phyloP scores from a whole-genome alignment of 202 grass and related monocot genomes.

The Cymbopogon flexuosus region DNA sequence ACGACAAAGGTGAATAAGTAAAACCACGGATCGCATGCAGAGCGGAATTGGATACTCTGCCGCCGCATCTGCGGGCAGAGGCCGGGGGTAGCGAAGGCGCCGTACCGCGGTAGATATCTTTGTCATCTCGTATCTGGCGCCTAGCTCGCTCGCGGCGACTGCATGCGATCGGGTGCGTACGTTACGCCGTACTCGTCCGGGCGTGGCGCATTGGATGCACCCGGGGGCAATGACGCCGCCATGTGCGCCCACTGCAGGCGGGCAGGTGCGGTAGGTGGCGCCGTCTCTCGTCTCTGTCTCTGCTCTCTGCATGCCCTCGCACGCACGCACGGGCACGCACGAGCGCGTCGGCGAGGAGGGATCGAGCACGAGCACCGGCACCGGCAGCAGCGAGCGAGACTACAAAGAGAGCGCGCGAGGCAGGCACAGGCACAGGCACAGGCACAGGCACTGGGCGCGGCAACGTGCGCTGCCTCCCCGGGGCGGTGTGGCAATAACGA shows the following conservation, averaged over 20 bases:
- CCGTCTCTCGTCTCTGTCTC: no score
- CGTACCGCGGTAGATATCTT: slow-evolving; percentile 34
- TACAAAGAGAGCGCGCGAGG: no score
- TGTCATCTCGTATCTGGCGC: slow-evolving; percentile 8
- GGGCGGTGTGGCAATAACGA: no score
- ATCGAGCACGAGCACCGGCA: not conserved
- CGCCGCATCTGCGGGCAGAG: not conserved
- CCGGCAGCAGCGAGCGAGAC: no score
- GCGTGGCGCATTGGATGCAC: not conserved
- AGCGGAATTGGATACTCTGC: not conserved
- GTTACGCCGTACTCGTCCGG: no score
- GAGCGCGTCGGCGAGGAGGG: no score
- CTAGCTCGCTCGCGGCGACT: not conserved
- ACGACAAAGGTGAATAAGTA: no score
- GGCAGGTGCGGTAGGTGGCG: slow-evolving; percentile 3
- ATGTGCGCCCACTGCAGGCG: not conserved
- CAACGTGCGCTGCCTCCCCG: slow-evolving; percentile 45
- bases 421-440: not conserved
- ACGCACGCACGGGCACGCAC: not conserved
- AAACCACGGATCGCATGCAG: no score
- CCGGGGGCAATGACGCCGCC: not conserved
- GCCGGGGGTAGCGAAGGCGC: not conserved
- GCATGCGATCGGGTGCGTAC: not conserved
- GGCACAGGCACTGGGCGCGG: not conserved
- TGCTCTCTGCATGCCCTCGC: no score